Percentiles rank a stretch among this genome's conserved stretches.
Evolutionary conservation across 2,329 filamentous ascomycete genomes (phyloP).

Genomic region (Talaromyces sp.): DNA sequence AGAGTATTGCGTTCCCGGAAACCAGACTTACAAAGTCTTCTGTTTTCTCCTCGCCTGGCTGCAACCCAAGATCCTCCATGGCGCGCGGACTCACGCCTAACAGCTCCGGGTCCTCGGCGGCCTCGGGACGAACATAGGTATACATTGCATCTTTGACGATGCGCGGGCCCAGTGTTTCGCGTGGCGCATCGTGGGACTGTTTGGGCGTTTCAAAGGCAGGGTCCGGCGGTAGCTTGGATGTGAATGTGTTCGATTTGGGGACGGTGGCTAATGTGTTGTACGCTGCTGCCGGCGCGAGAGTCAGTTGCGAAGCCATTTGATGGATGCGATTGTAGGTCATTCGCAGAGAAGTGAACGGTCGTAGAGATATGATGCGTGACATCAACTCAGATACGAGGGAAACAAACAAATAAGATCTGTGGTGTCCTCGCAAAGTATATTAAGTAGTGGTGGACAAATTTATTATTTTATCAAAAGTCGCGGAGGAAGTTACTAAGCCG

Average conservation of each 20-base stretch:
- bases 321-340: constrained; percentile 33
- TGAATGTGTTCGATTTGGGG: constrained; percentile 64
- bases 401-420: not conserved
- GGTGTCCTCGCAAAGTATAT: not conserved
- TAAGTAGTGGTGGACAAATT: not conserved
- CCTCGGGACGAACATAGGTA: constrained; percentile 84
- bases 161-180: constrained; percentile 72
- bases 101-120: constrained; percentile 69
- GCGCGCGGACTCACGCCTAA: constrained; percentile 76
- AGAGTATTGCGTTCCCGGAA: constrained; percentile 77
- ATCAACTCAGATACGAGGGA: not conserved
- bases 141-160: constrained; percentile 82
- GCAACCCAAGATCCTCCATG: constrained; percentile 75
- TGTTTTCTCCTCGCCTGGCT: constrained; percentile 62
- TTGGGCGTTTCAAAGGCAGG: constrained; percentile 73
- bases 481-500: constrained; percentile 3
- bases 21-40: constrained; percentile 74
- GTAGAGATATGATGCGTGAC: not conserved
- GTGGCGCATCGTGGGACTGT: constrained; percentile 74
- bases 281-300: constrained; percentile 22
- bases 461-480: not conserved
- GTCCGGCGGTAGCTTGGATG: constrained; percentile 69
- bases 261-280: constrained; percentile 47
- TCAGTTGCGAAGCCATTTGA: constrained; percentile 48
- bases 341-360: constrained; percentile 19